Percentiles rank a stretch among this genome's conserved stretches.
Conservation (phyloP, 495 filamentous ascomycete species). For the Talaromyces liani region DNA sequence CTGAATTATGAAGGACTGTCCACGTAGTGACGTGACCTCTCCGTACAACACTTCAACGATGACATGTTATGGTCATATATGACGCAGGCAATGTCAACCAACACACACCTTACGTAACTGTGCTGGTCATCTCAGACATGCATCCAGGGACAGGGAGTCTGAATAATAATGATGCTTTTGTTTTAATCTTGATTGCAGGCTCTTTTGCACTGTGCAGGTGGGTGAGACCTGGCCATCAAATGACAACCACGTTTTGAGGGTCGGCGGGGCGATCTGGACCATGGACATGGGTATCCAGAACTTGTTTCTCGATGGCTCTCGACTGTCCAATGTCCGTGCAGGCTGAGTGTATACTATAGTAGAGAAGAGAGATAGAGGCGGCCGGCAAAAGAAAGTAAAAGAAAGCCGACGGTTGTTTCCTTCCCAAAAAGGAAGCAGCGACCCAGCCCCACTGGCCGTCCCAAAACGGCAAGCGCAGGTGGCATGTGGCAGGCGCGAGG, state of each 20-base stretch:
- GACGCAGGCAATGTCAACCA: neutral
- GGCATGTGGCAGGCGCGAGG: neutral
- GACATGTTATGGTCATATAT: neutral
- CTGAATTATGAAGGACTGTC: neutral
- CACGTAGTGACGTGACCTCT: neutral
- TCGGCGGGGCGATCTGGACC: neutral
- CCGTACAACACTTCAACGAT: neutral
- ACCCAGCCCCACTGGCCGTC: neutral
- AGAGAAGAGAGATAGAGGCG: no score
- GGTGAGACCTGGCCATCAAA: neutral
- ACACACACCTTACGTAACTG: neutral
- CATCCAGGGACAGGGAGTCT: neutral
- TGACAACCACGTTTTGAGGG: neutral
- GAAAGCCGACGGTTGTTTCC: neutral
- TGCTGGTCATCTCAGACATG: slow-evolving; percentile 4
- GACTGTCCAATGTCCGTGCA: neutral
- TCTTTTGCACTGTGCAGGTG: no score
- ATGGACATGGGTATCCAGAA: neutral
- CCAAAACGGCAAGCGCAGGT: neutral
- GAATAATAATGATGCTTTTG: neutral
- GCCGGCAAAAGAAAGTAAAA: neutral
- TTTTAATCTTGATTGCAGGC: no score
- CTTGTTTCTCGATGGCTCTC: neutral
- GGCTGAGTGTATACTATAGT: no score
- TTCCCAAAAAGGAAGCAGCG: neutral